Evolutionary conservation across 805 yeast species (phyloP), one percentile per base, ranked within the genome.

Genomic region (Starmerella khaoyaiensis): DNA sequence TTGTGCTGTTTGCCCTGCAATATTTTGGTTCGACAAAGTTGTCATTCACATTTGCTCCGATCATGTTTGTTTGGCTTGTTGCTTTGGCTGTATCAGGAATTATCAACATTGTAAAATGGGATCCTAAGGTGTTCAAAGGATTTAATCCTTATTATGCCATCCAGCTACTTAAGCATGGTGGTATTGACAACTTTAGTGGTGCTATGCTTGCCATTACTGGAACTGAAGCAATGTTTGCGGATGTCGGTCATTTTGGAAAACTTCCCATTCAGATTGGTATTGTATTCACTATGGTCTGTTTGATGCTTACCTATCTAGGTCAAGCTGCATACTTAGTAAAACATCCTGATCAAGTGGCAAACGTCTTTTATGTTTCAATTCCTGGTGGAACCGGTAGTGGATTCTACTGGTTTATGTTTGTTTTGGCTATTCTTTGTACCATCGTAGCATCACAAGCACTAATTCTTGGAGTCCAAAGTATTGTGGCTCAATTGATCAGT

Each of bases 181-280:
- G 63, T 3, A 55, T 67, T 21, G 71, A 53, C 18, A 46, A 49
- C 17, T 56, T 73, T 22, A 64, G 70, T 9, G 66, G 70, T 4
- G 68, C 70, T 3, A 64, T 72, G 68, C 63, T 73, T 30, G 59
- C 72, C 1, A 55, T 73, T 19, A 72, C 79, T 0, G 79, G 79
- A 22, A 60, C 69, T 4, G 79, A 73, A 45, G 76, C 78, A 5
- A 67, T 73, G 73, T 74, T 73, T 56, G 75, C 77, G 2, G 78
- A 73, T 53, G 60, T 72, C 35, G 72, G 76, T 4, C 75, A 69
- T 48, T 69, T 72, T 48, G 71, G 74, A 3, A 59, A 60, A 19
- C 44, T 58, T 4, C 68, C 77, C 1, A 60, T 71, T 31, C 73
- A 70, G 44, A 36, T 72, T 9, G 62, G 76, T 7, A 52, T 71